Evolutionary conservation across 2,329 filamentous ascomycete species (phyloP).

Genomic region (Podosphaera leucotricha): DNA sequence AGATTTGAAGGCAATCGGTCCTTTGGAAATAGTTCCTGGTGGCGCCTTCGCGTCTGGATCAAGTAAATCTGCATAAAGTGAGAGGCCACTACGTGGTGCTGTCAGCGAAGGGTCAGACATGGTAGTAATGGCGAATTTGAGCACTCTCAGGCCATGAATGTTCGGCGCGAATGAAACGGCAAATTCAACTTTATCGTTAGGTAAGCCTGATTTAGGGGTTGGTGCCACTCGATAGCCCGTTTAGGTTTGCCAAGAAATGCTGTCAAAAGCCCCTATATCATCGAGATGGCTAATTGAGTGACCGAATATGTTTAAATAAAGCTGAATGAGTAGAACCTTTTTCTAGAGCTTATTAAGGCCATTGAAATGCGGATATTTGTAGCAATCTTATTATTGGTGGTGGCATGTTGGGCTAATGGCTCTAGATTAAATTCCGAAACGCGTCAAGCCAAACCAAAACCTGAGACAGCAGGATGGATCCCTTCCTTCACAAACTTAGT

Average conservation of each 20-base stretch:
- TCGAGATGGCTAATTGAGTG: not conserved
- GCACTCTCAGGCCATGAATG: not conserved
- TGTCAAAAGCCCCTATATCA: not conserved
- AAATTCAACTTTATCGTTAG: not conserved
- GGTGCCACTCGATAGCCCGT: not conserved
- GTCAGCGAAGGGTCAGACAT: slow-evolving; percentile 13
- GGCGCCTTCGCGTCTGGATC: slow-evolving; percentile 31
- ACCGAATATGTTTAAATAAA: not conserved
- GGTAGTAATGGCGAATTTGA: not conserved
- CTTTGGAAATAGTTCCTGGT: slow-evolving; percentile 44
- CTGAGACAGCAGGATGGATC: slow-evolving; percentile 10
- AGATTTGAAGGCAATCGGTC: slow-evolving; percentile 45
- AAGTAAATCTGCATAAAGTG: slow-evolving; percentile 67
- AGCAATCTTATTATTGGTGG: not conserved
- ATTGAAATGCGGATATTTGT: not conserved
- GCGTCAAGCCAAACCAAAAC: not conserved
- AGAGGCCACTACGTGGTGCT: slow-evolving; percentile 28
- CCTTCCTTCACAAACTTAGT: slow-evolving; percentile 36
- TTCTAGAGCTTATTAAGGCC: not conserved
- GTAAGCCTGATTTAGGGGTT: not conserved
- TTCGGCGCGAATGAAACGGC: not conserved
- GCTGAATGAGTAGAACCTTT: not conserved
- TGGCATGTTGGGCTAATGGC: not conserved
- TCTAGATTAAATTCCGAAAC: not conserved
- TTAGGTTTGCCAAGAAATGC: not conserved